These are phyloP conservation scores for Antarctomyces pellizariae DNA, from an alignment of 495 filamentous ascomycete genomes.

Conservation along the genomic window DNA sequence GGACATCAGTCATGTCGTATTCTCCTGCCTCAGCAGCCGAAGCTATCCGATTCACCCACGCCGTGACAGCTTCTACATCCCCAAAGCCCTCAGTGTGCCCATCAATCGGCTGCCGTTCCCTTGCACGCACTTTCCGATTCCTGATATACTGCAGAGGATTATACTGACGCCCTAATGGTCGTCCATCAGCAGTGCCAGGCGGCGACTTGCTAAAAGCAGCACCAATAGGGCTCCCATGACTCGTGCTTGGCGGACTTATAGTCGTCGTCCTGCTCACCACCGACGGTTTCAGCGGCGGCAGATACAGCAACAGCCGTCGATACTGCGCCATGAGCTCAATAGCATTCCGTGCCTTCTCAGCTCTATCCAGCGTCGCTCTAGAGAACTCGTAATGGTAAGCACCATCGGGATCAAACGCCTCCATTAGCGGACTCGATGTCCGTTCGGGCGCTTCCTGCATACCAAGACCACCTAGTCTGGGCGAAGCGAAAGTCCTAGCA, in stretches of 20 bases:
- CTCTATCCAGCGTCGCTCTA: conserved; percentile 49
- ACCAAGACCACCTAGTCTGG: conserved; percentile 13
- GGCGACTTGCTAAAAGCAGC: too few species aligned
- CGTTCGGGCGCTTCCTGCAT: too few species aligned
- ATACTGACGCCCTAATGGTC: conserved; percentile 35
- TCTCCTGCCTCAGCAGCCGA: conserved; percentile 18
- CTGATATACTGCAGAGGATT: conserved; percentile 77
- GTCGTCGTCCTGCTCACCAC: conserved; percentile 4
- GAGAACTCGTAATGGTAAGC: conserved; percentile 40
- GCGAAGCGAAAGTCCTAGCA: conserved; percentile 14
- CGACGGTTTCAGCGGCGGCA: conserved; percentile 42
- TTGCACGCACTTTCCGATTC: conserved; percentile 55
- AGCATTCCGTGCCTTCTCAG: conserved; percentile 52
- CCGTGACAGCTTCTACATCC: conserved; percentile 39
- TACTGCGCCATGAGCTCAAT: conserved; percentile 67
- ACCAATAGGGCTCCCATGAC: too few species aligned
- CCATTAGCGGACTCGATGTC: conserved; percentile 23
- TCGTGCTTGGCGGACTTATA: too few species aligned
- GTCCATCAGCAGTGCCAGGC: neutral
- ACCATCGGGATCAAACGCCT: conserved; percentile 18
- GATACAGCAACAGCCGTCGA: conserved; percentile 43
- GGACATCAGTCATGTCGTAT: conserved; percentile 7
- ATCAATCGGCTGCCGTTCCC: conserved; percentile 46
- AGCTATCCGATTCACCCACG: conserved; percentile 52
- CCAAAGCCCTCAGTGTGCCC: conserved; percentile 52